These are phyloP conservation scores for Fragaria iinumae DNA, from an alignment of 306 rosid species.

Conservation along the genomic window DNA sequence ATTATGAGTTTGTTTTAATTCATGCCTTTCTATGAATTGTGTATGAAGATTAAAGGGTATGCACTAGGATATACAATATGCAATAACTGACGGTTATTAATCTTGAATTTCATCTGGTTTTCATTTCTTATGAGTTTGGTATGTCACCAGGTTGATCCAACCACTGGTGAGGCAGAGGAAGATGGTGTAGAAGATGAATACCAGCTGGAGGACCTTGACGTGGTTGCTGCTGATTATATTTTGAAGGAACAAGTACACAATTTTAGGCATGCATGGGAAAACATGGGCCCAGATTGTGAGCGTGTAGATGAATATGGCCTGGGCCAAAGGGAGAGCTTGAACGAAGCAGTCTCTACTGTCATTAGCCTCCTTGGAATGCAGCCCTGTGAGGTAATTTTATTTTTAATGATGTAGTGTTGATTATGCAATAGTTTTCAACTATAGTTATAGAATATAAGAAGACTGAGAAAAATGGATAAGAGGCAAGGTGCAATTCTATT, in stretches of 20 bases:
- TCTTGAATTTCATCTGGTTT: background rate
- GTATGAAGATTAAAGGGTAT: background rate
- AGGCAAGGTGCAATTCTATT: background rate
- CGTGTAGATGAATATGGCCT: slow-evolving; percentile 92
- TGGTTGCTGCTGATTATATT: slow-evolving; percentile 90
- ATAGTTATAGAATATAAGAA: background rate
- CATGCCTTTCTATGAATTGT: background rate
- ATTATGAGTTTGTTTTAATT: background rate
- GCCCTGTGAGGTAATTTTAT: slow-evolving; percentile 83
- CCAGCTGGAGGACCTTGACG: slow-evolving; percentile 96
- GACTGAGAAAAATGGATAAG: background rate
- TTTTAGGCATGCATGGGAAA: slow-evolving; percentile 94
- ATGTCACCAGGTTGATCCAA: slow-evolving; percentile 67
- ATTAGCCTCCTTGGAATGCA: slow-evolving; percentile 92
- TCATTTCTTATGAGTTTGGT: slow-evolving; percentile 20
- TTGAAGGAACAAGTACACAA: slow-evolving; percentile 85
- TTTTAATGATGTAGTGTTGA: slow-evolving; percentile 10
- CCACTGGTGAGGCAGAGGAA: slow-evolving; percentile 92
- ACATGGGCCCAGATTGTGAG: slow-evolving; percentile 68
- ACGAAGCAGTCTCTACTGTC: slow-evolving; percentile 85
- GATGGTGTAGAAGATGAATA: slow-evolving; percentile 98
- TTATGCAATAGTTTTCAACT: background rate
- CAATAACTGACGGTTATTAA: background rate
- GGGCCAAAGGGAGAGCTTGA: slow-evolving; percentile 84
- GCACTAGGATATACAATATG: background rate